Evolutionary conservation across 129 eudicot genomes (phyloP).

Genomic region (Flaveria brownii): DNA sequence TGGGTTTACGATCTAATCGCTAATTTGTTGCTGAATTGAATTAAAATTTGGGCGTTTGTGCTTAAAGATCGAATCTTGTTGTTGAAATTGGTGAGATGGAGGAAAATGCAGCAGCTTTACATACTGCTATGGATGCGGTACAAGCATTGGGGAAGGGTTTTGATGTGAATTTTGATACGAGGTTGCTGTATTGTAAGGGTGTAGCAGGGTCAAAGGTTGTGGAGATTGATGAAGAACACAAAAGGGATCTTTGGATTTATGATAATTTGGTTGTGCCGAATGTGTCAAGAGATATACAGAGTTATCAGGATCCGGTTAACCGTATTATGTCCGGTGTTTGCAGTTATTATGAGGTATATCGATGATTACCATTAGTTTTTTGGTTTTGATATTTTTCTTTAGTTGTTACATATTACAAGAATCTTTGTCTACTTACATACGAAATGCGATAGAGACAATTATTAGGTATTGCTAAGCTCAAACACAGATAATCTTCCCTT

Average conservation of each 20-base stretch:
- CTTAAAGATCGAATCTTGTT: constrained; percentile 10
- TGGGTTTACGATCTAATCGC: constrained; percentile 10
- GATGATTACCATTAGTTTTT: not conserved
- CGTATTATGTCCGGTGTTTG: constrained; percentile 80
- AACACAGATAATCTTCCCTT: too few species aligned
- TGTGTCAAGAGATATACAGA: constrained; percentile 74
- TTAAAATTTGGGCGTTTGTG: constrained; percentile 16
- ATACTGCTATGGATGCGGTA: constrained; percentile 76
- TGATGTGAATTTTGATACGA: constrained; percentile 84
- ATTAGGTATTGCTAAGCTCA: too few species aligned
- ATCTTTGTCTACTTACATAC: not conserved
- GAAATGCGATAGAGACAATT: too few species aligned
- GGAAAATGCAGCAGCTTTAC: constrained; percentile 93
- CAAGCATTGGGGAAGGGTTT: constrained; percentile 92
- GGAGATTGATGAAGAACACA: constrained; percentile 81
- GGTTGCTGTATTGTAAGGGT: constrained; percentile 92
- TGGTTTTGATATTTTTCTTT: not conserved
- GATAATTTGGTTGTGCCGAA: constrained; percentile 65
- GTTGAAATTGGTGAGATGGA: constrained; percentile 62
- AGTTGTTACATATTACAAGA: constrained; percentile 3
- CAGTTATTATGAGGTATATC: constrained; percentile 67
- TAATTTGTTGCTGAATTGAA: constrained; percentile 22
- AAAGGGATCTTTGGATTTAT: constrained; percentile 72
- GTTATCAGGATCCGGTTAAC: constrained; percentile 41
- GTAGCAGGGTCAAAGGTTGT: constrained; percentile 72